phyloP scores from a whole-genome alignment of 2,329 filamentous ascomycete genomes.

The Juglanconis juglandina region DNA sequence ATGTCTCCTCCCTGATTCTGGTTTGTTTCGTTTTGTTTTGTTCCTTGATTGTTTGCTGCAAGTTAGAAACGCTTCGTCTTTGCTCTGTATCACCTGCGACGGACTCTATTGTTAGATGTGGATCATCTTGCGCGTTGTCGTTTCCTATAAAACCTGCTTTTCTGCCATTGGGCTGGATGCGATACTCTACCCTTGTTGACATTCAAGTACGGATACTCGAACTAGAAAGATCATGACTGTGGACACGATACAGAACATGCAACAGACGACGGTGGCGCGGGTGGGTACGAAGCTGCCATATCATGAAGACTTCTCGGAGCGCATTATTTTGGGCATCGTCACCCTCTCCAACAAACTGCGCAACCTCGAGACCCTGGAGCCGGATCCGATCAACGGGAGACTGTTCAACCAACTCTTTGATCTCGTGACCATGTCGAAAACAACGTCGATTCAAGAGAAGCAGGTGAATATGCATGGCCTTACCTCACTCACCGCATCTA shows the following conservation, averaged over 20 bases:
- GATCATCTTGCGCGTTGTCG: no score
- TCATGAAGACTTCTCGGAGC: slow-evolving; percentile 4
- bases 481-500: no score
- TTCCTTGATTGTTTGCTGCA: neutral
- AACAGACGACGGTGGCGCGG: slow-evolving; percentile 1
- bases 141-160: no score
- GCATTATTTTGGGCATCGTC: slow-evolving; percentile 8
- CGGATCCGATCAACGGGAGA: slow-evolving; percentile 8
- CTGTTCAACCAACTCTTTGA: slow-evolving; percentile 14
- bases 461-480: neutral
- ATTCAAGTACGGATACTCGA: neutral
- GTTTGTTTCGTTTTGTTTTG: neutral
- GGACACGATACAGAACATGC: neutral
- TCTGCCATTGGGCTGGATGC: no score
- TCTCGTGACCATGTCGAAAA: slow-evolving; percentile 12
- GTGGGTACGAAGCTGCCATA: slow-evolving; percentile 8
- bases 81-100: no score
- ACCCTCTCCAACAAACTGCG: slow-evolving; percentile 2
- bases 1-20: neutral
- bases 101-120: no score
- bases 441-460: slow-evolving; percentile 1
- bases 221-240: slow-evolving; percentile 3
- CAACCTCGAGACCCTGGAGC: slow-evolving; percentile 1
- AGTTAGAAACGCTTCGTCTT: no score
- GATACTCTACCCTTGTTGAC: neutral